Conservation (phyloP, 2,329 filamentous ascomycete species). For the Aspergillus arachidicola region DNA sequence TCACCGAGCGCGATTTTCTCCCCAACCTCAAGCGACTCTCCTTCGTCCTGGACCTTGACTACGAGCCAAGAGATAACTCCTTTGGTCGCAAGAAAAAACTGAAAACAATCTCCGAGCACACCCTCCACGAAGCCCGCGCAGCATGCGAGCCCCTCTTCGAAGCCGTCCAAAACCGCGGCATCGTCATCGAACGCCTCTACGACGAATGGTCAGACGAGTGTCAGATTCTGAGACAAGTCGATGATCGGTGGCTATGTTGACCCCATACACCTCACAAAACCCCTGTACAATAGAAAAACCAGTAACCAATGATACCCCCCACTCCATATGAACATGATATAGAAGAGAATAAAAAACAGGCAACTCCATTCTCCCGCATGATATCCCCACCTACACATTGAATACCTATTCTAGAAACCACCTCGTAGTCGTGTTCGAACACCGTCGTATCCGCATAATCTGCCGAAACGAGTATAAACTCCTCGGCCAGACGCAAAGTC, state of each 20-base stretch:
- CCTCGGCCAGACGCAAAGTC: not conserved
- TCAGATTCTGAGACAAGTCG: conserved; percentile 17
- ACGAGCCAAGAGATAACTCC: not conserved
- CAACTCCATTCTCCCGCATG: not conserved
- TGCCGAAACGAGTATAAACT: not conserved
- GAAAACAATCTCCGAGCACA: conserved; percentile 4
- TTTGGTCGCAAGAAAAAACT: not conserved
- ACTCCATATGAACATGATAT: not conserved
- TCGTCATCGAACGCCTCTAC: conserved; percentile 20
- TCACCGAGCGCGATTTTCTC: conserved; percentile 21
- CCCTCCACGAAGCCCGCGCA: conserved; percentile 17
- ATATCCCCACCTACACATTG: not conserved
- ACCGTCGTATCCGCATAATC: not conserved
- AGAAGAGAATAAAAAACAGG: not conserved
- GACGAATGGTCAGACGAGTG: conserved; percentile 17
- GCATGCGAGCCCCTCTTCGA: conserved; percentile 24
- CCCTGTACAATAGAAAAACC: not conserved
- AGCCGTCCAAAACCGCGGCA: conserved; percentile 19
- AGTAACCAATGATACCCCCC: not conserved
- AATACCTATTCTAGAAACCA: not conserved
- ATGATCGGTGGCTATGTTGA: conserved; percentile 23
- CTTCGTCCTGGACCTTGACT: conserved; percentile 28
- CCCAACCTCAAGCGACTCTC: conserved; percentile 24
- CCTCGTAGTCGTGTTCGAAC: not conserved
- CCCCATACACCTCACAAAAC: not conserved